Base-by-base conservation (phyloP, 1,284 basidiomycete species). In the Leccinum subrobustum region DNA sequence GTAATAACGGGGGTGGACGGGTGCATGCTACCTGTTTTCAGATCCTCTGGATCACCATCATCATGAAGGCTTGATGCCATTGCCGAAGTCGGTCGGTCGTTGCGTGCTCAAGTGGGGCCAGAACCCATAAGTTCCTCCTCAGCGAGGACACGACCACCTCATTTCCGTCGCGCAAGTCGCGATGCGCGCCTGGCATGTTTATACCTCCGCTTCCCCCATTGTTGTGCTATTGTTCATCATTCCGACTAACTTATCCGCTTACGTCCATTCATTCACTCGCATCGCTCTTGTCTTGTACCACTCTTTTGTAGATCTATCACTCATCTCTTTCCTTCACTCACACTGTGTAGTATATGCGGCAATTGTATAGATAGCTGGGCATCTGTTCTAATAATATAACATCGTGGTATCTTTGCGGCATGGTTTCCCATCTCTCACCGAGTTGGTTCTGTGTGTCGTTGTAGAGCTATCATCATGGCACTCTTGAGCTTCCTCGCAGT, bases 211-310 rank as follows among this genome's bases (percentile, higher is more conserved):
- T 20, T 16, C 35, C 25, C 4, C 14, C 31, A 4, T 16, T 3
- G 12, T 52, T 23, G n/a, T 9, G 20, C 33, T 52, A 27, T 54
- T 53, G 1, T 52, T 63, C 44, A 8, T 55, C n/a, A 11, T 58
- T 59, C 20, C 42, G n/a, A 54, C 33, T 68, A 65, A 68, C 31
- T 67, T 68, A 70, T 69, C 9, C 18, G 8, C 27, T 60, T 48
- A 5, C n/a, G 27, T 52, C 3, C 37, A 20, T 37, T 65, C 57
- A 6, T 58, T 48, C 31, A 25, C 5, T 55, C 25, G 27, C 42
- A 29, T 33, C 52, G 16, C 50, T 60, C 66, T 18, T 59, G 59
- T 56, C 47, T 20, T 54, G 44, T 42, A 56, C 23, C 60, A 55
- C 52, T 69, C 66, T 54, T 63, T 58, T 31, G 4, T 67, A 54